Evolutionary conservation across 768 basidiomycete species (phyloP).

Genomic region (Hericium rajendrae): DNA sequence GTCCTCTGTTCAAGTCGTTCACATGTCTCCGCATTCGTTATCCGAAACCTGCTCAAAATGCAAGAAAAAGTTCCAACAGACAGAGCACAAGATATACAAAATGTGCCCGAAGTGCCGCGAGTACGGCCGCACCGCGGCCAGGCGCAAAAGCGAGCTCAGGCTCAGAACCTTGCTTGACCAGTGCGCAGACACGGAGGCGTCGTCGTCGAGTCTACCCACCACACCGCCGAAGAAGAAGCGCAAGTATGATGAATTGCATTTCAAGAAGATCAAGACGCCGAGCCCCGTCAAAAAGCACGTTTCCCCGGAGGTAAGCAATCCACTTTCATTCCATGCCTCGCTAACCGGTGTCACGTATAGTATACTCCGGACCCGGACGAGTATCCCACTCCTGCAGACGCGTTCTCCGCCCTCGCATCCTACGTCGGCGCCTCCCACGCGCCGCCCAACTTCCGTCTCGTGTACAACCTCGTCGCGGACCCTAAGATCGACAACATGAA

Average conservation of each 20-base stretch:
- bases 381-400: background rate
- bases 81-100: background rate
- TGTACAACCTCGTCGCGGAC: background rate
- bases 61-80: background rate
- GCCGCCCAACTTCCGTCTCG: background rate
- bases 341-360: background rate
- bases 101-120: background rate
- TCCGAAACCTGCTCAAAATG: too few relatives aligned
- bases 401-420: background rate
- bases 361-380: background rate
- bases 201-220: background rate
- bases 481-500: background rate
- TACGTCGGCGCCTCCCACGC: background rate
- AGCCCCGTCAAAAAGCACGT: background rate
- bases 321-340: background rate
- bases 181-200: background rate
- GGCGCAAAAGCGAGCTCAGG: background rate
- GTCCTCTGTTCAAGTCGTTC: too few relatives aligned
- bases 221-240: background rate
- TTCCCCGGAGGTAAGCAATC: background rate
- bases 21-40: too few relatives aligned
- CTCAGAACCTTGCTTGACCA: background rate
- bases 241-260: background rate
- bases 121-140: background rate
- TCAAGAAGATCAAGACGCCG: background rate